Evolutionary conservation across 139 green algal species (phyloP), one percentile per base, ranked within the genome.

Genomic region (Chlorella sp.): DNA sequence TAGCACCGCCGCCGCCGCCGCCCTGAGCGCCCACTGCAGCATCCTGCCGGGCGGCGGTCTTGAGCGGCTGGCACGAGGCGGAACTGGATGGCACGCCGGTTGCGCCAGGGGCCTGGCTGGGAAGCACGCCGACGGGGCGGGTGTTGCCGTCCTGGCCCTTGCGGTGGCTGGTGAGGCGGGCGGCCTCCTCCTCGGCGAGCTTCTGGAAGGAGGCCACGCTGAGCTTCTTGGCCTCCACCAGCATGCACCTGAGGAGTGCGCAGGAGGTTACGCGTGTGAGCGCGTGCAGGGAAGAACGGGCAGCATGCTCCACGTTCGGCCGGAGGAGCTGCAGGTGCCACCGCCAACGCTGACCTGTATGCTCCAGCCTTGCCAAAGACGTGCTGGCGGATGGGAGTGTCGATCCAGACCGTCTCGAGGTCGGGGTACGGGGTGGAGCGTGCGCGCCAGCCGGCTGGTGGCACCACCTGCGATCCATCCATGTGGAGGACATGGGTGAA

Each of bases 331-430:
- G n/a, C n/a, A n/a, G n/a, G n/a, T n/a, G n/a, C n/a, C n/a, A n/a
- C n/a, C n/a, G n/a, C n/a, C n/a, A n/a, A n/a, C n/a, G 62, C 35
- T n/a, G n/a, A 83, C 51, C 75, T 73, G 77, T 83, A 82, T 3
- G 70, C 30, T 17, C 81, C 85, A 6, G 73, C 77, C 1, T 75
- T 86, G 60, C 82, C 82, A 67, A 87, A 86, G 26, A 80, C 85
- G 32, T 85, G 74, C 79, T 92, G 87, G 31, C 81, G 72, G 63
- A 92, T 92, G 49, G 87, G 87, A 1, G 74, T 81, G 17, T 74
- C 51, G 49, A 92, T 92, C 17, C 70, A 33, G 2, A 92, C 69
- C 23, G 75, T 76, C 5, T 81, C 64, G 3, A 92, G 75, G 65
- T 80, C 74, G 1, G 84, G 84, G 65, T 88, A 87, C 1, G 74